Evolutionary conservation across 768 basidiomycete genomes (phyloP).

Genomic region (Suillus cothurnatus): DNA sequence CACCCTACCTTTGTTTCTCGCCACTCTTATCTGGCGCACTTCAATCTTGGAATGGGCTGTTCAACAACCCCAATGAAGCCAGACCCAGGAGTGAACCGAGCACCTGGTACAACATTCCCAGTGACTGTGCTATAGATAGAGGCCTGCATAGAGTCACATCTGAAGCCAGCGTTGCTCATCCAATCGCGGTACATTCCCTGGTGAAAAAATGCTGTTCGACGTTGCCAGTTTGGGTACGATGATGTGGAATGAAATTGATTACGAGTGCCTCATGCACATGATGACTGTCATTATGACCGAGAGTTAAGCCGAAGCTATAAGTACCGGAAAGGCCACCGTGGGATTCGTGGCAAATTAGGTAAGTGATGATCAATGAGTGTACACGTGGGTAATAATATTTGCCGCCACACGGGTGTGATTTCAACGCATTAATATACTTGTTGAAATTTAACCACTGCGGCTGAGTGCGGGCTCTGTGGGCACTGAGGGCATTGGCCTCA

Average conservation of each 20-base stretch:
- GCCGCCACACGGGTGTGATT: conserved; percentile 5
- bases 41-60: not conserved
- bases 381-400: not conserved
- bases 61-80: not conserved
- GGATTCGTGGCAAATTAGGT: not conserved
- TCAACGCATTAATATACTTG: not conserved
- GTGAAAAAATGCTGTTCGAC: not conserved
- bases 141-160: not conserved
- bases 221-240: not conserved
- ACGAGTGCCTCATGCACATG: not conserved
- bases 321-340: not conserved
- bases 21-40: not conserved
- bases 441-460: not conserved
- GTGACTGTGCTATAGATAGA: not conserved
- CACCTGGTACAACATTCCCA: not conserved
- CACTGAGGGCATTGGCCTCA: conserved; percentile 16
- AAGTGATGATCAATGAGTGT: not conserved
- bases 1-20: not conserved
- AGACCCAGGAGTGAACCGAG: not conserved
- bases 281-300: not conserved
- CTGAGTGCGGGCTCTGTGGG: conserved; percentile 17
- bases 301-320: no score
- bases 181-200: not conserved
- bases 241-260: not conserved
- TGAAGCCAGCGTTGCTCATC: not conserved